Evolutionary conservation across 164 flowering plant genomes (phyloP), one percentile per base, ranked within the genome.

Genomic region (Stephania cephalantha): DNA sequence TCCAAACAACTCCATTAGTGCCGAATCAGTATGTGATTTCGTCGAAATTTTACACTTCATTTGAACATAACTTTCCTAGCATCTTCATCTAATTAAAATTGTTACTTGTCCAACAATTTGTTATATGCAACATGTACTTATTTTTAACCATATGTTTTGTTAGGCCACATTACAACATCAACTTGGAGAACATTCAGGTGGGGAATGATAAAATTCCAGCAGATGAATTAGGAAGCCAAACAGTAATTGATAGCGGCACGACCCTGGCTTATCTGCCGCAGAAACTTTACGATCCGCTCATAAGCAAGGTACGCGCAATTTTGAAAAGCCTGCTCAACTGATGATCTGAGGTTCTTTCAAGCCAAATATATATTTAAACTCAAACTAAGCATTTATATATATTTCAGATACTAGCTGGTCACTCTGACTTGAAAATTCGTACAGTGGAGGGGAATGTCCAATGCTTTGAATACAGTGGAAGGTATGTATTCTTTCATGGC

Each of bases 201-300:
- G 97, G 89, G 75, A 87, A 85, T 75, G 71, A 77, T 64, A 84
- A 81, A 44, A 89, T 93, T 80, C 88, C 97, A 6, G 72, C 91
- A 46, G 91, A 86, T 84, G 55, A 76, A 67, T 89, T 89, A 81
- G 91, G 84, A 31, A 85, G 71, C 73, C 91, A 90, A 70, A 85
- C 97, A 46, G 88, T 95, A 50, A 86, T 95, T 74, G 99, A 95
- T 77, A 93, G 97, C 79, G 99, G 99, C 67, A 91, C 97, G 76
- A 95, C 99, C 29, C 82, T 95, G 86, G 91, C 97, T 4, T 93
- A 93, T 83, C 85, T 95, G 81, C 93, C 97, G 29, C 79, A 84
- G 7, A 81, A 55, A 35, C 81, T 89, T 76, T 95, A 85, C 77
- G 74, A 77, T 4, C 81, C 85, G 70, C 17, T 95, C 44, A 78